Evolutionary conservation across 805 yeast species (phyloP), one percentile per base, ranked within the genome.

Genomic region (Suhomyces vadensis): DNA sequence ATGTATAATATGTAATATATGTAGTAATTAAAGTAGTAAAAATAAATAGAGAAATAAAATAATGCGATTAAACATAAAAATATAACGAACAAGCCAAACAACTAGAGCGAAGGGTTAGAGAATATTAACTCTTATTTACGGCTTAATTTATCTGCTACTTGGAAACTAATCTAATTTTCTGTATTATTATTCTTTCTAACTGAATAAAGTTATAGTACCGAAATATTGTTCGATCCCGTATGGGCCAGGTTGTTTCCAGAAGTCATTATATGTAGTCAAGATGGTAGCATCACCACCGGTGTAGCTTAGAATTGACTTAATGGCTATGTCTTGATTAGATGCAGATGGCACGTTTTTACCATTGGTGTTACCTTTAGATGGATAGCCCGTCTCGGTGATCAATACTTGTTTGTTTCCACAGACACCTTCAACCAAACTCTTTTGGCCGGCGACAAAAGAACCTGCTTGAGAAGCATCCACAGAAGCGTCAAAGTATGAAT

Each of bases 351-450:
- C 77, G 53, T 89, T 86, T 40, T 67, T 66, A 44, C 97, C 97
- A 58, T 87, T 81, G 46, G 74, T 69, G 47, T 60, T 61, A 57
- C 97, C 97, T 31, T 72, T 69, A 53, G 83, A 79, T 55, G 97
- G 97, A 62, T 87, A 90, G 35, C 97, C 97, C 4, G 96, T 89
- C 66, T 90, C 97, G 16, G 95, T 83, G 44, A 90, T 81, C 16
- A 71, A 52, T 27, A 87, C 82, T 6, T 68, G 63, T 62, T 75
- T 70, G 46, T 70, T 66, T 22, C 77, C 69, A 70, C 97, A 90
- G 37, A 73, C 66, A 11, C 63, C 65, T 52, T 75, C 65, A 20
- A 82, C 82, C 45, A 82, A 60, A 17, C 56, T 63, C 49, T 79
- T 70, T 68, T 91, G 95, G 24, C 80, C 79, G 39, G 70, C 64